Base-by-base conservation (phyloP, 177 flowering plant species). In the Vitis hybrid region DNA sequence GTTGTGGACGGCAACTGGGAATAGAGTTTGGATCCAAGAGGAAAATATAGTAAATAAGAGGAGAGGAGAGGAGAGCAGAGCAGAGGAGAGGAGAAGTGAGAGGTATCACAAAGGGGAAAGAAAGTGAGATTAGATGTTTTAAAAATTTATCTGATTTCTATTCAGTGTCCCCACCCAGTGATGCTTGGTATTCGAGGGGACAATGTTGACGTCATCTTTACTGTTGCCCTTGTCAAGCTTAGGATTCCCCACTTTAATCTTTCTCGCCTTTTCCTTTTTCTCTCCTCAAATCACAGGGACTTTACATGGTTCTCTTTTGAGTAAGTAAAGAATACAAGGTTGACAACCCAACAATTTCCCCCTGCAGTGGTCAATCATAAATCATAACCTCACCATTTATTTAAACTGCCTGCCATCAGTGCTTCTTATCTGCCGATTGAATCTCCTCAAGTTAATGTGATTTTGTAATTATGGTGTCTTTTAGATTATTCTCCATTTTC, bases 171-270 rank as follows among this genome's bases (percentile, higher is more conserved):
- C 86, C 74, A 67, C 70, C 48, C 23, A 48, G 59, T 72, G 79
- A 79, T 80, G 84, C 85, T 86, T 76, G 76, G 74, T 76, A 69
- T 69, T 79, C 56, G 57, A 65, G 82, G 80, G 79, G 78, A 81
- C 84, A 82, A 64, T 62, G 79, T 79, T 80, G 64, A 58, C 59
- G 78, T 82, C 88, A 85, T 76, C 62, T 78, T 62, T 72, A 80
- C 75, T 80, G 74, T 80, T 67, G 32, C 65, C 63, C 23, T 65
- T 72, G 65, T 66, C 66, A 72, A 72, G 76, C 79, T 76, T 66
- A 51, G 77, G 80, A 75, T 82, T 78, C 78, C 70, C 79, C 76
- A 70, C 79, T 76, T 73, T 67, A 71, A 52, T 58, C 60, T 63
- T 67, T 57, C 65, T 52, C 45, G 56, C 19, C 15, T 57, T 65